Conservation (phyloP, 2,329 filamentous ascomycete species). For the Penicillium sclerotiorum region DNA sequence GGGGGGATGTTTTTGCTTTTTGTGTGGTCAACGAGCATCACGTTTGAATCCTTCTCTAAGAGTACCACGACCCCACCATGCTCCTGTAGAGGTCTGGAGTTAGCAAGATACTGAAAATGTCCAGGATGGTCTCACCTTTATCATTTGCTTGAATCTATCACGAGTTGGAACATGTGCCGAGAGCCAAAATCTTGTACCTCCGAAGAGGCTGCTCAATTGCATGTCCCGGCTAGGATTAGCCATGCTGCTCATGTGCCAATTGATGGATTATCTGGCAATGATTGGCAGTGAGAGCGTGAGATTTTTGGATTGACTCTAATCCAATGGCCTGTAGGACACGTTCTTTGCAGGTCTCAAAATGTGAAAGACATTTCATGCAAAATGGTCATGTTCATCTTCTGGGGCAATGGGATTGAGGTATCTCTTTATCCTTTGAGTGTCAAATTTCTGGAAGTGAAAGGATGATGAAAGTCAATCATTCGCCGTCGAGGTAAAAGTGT, state of each 20-base stretch:
- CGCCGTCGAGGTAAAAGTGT: background rate
- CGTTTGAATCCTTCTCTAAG: conserved; percentile 59
- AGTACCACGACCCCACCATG: conserved; percentile 59
- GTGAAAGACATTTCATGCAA: too few species aligned
- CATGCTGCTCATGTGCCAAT: too few species aligned
- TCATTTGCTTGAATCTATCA: conserved; percentile 49
- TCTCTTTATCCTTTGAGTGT: too few species aligned
- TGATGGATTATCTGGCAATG: too few species aligned
- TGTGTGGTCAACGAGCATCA: conserved; percentile 61
- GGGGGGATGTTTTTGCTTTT: conserved; percentile 53
- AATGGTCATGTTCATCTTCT: too few species aligned
- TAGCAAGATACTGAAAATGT: background rate
- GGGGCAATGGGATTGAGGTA: too few species aligned
- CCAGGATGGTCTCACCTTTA: conserved; percentile 40
- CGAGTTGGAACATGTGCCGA: conserved; percentile 57
- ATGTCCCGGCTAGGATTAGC: background rate
- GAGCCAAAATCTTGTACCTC: conserved; percentile 61
- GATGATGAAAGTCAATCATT: background rate
- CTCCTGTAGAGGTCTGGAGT: conserved; percentile 30
- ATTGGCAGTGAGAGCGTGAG: too few species aligned
- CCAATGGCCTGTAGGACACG: too few species aligned
- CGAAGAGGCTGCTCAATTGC: conserved; percentile 47
- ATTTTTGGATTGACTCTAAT: too few species aligned
- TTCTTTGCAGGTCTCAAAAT: too few species aligned
- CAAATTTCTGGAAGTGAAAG: background rate